Base-by-base conservation (phyloP, 169 alveolate genomes). In the Cystoisospora suis region DNA sequence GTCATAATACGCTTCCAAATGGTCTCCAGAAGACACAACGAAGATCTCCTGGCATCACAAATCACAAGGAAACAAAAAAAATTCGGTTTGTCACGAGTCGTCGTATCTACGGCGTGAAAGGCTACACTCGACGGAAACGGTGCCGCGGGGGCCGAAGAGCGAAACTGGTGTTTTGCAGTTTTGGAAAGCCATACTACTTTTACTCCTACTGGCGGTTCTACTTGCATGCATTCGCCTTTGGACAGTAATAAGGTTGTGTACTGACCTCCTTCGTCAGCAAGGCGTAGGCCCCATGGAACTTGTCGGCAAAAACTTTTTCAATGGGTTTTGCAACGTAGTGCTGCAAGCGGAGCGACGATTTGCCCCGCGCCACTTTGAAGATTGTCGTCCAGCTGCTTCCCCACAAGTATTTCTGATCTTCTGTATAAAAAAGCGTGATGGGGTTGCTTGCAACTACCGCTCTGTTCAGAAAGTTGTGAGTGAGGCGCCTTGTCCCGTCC, bases 341-440 rank as follows among this genome's bases (percentile, higher is more conserved):
- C 40, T 75, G 92, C 23, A 91, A 46, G 4, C 90, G 72, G 75
- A 91, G 61, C 6, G 88, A 44, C 44, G 90, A 44, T 65, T 81
- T 75, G 29, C 89, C 86, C 49, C 94, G 89, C 27, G 81, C 89
- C 32, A 91, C 89, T 45, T 91, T 91, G 86, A 91, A 91, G 23
- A 91, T 75, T 15, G 94, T 91, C 49, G 94, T 91, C 94, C 94
- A 91, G 90, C 92, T 86, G 89, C 92, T 86, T 6, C 94, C 94
- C 94, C 94, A 91, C 42, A 91, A 87, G 59, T 91, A 91, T 65
- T 91, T 91, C 44, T 79, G 83, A 81, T 91, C 92, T 45, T 44
- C 90, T 5, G 94, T 86, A 80, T 91, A 91, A 45, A 86, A 87
- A 9, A 91, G 94, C 27, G 92, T 91, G 59, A 91, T 91, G 29